Percentiles rank a stretch among this genome's conserved stretches.
Evolutionary conservation across 805 yeast species (phyloP).

Genomic region (Pichia scutulata): DNA sequence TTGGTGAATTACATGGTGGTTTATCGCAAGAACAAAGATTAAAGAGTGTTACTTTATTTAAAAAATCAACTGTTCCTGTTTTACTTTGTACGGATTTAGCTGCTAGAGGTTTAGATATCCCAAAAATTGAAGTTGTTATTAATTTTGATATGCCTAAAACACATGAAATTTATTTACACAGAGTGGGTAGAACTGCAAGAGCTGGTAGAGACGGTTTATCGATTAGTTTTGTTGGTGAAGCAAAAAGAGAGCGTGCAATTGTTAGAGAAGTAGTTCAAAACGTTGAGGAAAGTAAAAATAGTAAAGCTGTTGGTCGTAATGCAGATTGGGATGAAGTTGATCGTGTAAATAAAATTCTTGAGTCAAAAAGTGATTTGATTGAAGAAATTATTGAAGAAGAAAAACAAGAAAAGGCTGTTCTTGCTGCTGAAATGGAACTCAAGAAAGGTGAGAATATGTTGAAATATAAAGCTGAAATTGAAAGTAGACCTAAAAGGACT

Average conservation of each 20-base stretch:
- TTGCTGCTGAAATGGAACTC: conserved; percentile 86
- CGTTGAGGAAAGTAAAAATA: conserved; percentile 38
- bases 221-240: conserved; percentile 89
- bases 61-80: conserved; percentile 74
- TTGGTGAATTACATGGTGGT: conserved; percentile 77
- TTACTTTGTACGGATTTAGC: conserved; percentile 96
- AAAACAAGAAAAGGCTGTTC: conserved; percentile 75
- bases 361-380: conserved; percentile 49
- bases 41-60: conserved; percentile 73
- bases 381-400: conserved; percentile 83
- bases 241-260: conserved; percentile 75
- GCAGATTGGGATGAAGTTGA: conserved; percentile 89
- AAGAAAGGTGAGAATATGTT: conserved; percentile 79
- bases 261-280: conserved; percentile 86
- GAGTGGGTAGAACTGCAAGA: conserved; percentile 99
- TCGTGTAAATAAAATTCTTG: conserved; percentile 52
- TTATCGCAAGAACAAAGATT: conserved; percentile 90
- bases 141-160: conserved; percentile 95
- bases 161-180: conserved; percentile 85
- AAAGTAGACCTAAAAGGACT: conserved; percentile 87
- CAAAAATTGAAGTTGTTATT: conserved; percentile 90
- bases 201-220: conserved; percentile 96
- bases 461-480: conserved; percentile 73
- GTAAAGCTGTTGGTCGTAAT: conserved; percentile 76
- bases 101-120: conserved; percentile 98